Evolutionary conservation across 768 basidiomycete species (phyloP).

Genomic region (Obba rivulosa): DNA sequence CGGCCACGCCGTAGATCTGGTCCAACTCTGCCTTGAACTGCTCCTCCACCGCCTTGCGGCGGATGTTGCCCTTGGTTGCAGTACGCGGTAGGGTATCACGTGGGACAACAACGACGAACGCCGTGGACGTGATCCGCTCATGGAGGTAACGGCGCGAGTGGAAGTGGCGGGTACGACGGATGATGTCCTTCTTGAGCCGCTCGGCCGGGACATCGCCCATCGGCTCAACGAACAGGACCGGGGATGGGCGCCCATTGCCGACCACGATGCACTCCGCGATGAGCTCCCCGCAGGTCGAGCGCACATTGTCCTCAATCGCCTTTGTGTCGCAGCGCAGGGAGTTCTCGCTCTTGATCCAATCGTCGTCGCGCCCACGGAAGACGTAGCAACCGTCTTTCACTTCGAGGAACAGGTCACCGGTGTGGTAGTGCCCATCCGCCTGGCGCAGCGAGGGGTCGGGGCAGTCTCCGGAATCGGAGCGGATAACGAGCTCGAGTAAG

Average conservation of each 20-base stretch:
- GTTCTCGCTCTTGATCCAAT: slow-evolving; percentile 83
- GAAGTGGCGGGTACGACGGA: slow-evolving; percentile 69
- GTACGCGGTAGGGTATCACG: slow-evolving; percentile 68
- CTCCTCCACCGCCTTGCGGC: slow-evolving; percentile 72
- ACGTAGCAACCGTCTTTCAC: slow-evolving; percentile 50
- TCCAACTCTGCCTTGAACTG: slow-evolving; percentile 53
- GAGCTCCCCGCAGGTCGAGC: slow-evolving; percentile 56
- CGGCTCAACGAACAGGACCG: slow-evolving; percentile 72
- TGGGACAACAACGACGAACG: slow-evolving; percentile 65
- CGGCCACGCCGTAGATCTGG: slow-evolving; percentile 36
- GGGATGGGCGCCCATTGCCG: slow-evolving; percentile 70
- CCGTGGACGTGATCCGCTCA: slow-evolving; percentile 62
- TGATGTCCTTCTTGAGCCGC: slow-evolving; percentile 64
- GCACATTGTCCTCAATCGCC: slow-evolving; percentile 76
- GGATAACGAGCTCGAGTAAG: slow-evolving; percentile 66
- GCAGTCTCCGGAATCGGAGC: slow-evolving; percentile 62
- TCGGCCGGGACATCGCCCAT: slow-evolving; percentile 41
- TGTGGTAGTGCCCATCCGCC: slow-evolving; percentile 70
- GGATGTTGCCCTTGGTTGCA: slow-evolving; percentile 78
- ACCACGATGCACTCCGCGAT: slow-evolving; percentile 75
- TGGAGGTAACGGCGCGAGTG: slow-evolving; percentile 73
- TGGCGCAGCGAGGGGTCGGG: slow-evolving; percentile 54
- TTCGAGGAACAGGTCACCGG: slow-evolving; percentile 77
- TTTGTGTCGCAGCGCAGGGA: slow-evolving; percentile 76
- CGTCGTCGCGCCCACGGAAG: slow-evolving; percentile 71